These are phyloP conservation scores for Citrus mangshanensis DNA, from an alignment of 345 rosid genomes.

Conservation along the genomic window DNA sequence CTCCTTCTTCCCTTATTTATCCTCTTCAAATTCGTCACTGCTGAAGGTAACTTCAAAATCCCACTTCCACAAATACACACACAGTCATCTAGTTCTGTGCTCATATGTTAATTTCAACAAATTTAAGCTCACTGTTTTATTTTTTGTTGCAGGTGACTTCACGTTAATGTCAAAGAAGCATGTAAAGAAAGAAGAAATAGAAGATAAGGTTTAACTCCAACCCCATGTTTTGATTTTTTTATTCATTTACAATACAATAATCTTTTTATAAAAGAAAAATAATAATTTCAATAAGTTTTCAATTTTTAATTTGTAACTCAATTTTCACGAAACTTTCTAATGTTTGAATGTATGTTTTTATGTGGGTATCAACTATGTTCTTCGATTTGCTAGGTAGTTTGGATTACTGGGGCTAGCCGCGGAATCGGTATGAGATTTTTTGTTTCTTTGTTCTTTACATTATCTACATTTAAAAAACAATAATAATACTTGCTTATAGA, in stretches of 20 bases:
- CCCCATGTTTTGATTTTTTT: background rate
- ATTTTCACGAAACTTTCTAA: background rate
- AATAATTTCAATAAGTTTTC: background rate
- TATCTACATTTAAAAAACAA: too few species aligned
- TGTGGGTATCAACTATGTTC: background rate
- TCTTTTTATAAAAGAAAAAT: too few species aligned
- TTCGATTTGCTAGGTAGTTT: conserved; percentile 52
- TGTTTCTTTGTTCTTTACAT: background rate
- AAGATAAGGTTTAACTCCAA: conserved; percentile 57
- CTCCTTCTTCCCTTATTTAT: conserved; percentile 25
- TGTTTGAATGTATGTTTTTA: background rate
- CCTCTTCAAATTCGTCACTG: conserved; percentile 46
- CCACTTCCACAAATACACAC: background rate
- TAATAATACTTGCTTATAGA: too few species aligned
- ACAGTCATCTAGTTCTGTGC: background rate
- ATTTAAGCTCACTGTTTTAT: background rate
- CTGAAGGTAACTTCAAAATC: conserved; percentile 49
- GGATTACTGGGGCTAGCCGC: conserved; percentile 98
- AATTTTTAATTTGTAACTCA: background rate
- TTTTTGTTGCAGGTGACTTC: conserved; percentile 58
- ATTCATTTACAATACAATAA: background rate
- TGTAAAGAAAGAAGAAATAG: conserved; percentile 70
- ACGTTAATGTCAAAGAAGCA: conserved; percentile 64
- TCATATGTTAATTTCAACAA: background rate
- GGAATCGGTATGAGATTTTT: conserved; percentile 64